A percentile compares a stretch with the other conserved stretches of the same genome.
Conservation (phyloP, 164 flowering plant species). For the Stephania japonica region DNA sequence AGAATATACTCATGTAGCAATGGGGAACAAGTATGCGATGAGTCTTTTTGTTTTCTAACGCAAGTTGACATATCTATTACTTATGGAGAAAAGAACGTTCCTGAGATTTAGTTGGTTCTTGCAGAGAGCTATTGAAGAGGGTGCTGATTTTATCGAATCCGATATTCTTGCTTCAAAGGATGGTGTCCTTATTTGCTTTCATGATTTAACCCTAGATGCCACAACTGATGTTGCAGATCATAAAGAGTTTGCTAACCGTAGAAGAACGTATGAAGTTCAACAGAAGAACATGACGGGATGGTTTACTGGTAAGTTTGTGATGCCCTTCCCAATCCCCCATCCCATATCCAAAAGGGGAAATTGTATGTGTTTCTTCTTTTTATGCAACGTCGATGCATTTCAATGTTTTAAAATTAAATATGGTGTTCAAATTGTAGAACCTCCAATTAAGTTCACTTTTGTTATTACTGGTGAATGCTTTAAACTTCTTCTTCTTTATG, state of each 20-base stretch:
- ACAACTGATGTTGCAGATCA: conserved; percentile 69
- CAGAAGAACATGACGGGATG: conserved; percentile 75
- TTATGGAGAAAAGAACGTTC: neutral
- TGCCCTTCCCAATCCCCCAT: conserved; percentile 3
- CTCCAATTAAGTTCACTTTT: too few species aligned
- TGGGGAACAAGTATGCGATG: neutral
- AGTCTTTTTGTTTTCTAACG: neutral
- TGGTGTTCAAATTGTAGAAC: too few species aligned
- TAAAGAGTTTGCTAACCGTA: conserved; percentile 74
- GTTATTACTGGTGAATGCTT: too few species aligned
- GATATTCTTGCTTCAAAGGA: conserved; percentile 51
- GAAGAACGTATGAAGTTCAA: conserved; percentile 82
- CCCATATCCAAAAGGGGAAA: neutral
- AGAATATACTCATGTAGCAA: neutral
- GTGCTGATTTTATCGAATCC: conserved; percentile 93
- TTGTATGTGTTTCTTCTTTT: neutral
- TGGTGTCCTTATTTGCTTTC: conserved; percentile 77
- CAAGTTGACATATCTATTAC: neutral
- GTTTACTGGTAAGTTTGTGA: conserved; percentile 53
- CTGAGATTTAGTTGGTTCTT: conserved; percentile 13
- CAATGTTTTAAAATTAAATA: neutral
- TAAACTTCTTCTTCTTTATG: too few species aligned
- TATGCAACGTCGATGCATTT: neutral
- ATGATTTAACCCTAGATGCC: conserved; percentile 80
- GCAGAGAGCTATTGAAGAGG: conserved; percentile 98